Evolutionary conservation across 805 yeast species (phyloP), one percentile per base, ranked within the genome.

Genomic region (Kodamaea sagamina): DNA sequence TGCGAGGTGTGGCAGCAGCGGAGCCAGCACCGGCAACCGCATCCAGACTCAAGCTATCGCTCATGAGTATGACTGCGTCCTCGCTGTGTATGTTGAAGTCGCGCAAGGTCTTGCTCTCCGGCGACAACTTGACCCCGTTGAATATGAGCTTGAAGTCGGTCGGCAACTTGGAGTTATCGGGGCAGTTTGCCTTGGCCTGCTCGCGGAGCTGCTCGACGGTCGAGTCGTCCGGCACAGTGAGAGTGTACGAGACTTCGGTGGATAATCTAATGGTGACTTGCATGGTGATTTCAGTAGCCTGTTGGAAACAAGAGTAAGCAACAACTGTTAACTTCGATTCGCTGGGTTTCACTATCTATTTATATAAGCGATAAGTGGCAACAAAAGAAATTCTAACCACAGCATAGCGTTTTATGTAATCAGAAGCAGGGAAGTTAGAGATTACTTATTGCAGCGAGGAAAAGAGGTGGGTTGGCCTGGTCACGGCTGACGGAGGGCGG

Each of bases 201-300:
- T 65, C 63, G 42, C 71, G 68, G 49, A 79, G 65, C 47, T 77
- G 80, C 28, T 68, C 75, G 28, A 77, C 80, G 1, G 81, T 71
- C 39, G 80, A 65, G 54, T 74, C 71, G 44, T 74, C 74, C 8
- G 81, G 76, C 22, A 77, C 62, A n/a, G 78, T 72, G 46, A 78
- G 67, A 18, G 70, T 53, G 55, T 68, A 75, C 9, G 71, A 63
- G 36, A 60, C 50, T 38, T 73, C 77, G 16, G 77, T 71, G 17
- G 75, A 61, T 48, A 72, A 60, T 61, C 77, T 72, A 55, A 77
- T 67, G 19, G 72, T 68, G 35, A 77, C 71, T 56, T 74, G 77
- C 82, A 77, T 77, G 28, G 32, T 53, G 24, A 29, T 15, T 29
- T 8, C n/a, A 10, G 19, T 13, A 17, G 34, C 19, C 15, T 15